These are phyloP conservation scores for Pseudogymnoascus sp. DNA, from an alignment of 2,329 filamentous ascomycete species.

Conservation along the genomic window DNA sequence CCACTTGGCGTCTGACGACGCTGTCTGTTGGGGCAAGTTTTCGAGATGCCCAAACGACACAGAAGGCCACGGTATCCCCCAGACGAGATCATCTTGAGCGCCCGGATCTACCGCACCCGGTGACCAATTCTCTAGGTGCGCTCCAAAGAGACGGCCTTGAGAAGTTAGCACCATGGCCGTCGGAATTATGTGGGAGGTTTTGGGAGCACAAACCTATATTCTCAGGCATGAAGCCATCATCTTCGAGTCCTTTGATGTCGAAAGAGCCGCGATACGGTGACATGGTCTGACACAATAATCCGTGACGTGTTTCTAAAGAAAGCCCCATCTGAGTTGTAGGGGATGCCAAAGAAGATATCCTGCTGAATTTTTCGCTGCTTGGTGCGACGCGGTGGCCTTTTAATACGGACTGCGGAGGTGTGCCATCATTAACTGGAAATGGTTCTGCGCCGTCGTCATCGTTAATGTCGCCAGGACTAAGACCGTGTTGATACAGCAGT, in stretches of 20 bases:
- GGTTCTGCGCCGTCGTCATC: too few relatives aligned
- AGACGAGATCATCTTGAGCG: constrained; percentile 25
- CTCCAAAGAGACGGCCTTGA: constrained; percentile 17
- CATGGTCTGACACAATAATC: constrained; percentile 25
- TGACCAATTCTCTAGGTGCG: constrained; percentile 27
- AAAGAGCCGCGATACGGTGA: constrained; percentile 38
- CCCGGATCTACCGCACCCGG: constrained; percentile 21
- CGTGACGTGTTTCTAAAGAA: constrained; percentile 32
- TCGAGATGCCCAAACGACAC: constrained; percentile 25
- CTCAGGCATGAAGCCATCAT: constrained; percentile 35
- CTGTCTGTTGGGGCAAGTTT: background rate
- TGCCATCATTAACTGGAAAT: too few relatives aligned
- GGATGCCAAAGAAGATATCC: constrained; percentile 35
- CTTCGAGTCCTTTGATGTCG: constrained; percentile 33
- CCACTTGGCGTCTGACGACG: too few relatives aligned
- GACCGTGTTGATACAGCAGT: too few relatives aligned
- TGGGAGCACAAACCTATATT: constrained; percentile 42
- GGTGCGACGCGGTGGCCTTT: constrained; percentile 32
- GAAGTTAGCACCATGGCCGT: constrained; percentile 24
- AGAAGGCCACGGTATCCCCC: constrained; percentile 28
- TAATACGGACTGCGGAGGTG: constrained; percentile 47
- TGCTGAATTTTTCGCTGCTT: background rate
- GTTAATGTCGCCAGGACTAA: too few relatives aligned
- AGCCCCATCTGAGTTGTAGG: constrained; percentile 37
- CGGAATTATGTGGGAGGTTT: constrained; percentile 42